phyloP scores from a whole-genome alignment of 768 basidiomycete species.

The Tricholoma sp. region DNA sequence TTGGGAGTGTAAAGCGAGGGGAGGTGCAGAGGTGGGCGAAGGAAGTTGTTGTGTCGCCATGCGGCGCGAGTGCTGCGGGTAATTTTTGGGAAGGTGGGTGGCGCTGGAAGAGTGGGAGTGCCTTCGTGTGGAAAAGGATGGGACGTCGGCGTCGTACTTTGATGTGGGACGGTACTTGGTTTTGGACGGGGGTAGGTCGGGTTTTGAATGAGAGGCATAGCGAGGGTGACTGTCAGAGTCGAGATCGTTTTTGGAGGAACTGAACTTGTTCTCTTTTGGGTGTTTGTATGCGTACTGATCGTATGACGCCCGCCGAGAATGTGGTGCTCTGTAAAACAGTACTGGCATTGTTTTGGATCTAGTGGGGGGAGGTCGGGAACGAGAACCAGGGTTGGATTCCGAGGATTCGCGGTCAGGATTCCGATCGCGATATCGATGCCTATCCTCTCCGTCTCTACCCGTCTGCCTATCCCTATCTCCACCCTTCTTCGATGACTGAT shows the following conservation, averaged over 20 bases:
- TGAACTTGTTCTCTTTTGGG: conserved; percentile 3
- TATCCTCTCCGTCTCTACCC: background rate
- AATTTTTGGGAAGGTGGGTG: background rate
- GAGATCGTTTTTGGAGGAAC: background rate
- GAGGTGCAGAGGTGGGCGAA: background rate
- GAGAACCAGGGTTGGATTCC: conserved; percentile 3
- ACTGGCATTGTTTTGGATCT: conserved; percentile 2
- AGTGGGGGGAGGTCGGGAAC: background rate
- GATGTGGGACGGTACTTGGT: too few species aligned
- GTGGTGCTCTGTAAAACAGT: background rate
- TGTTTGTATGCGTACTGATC: conserved; percentile 4
- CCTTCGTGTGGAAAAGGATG: too few species aligned
- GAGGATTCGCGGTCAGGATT: conserved; percentile 2
- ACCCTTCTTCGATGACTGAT: too few species aligned
- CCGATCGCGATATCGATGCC: conserved; percentile 4
- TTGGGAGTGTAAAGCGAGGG: background rate
- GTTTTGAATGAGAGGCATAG: background rate
- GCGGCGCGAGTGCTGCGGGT: background rate
- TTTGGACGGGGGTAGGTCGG: background rate
- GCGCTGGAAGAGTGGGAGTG: background rate
- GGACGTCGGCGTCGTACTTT: too few species aligned
- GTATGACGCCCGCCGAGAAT: conserved; percentile 7
- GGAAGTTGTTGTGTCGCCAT: background rate
- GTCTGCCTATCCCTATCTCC: too few species aligned
- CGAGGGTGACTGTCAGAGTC: background rate